Base-by-base conservation (phyloP, 495 filamentous ascomycete species). In the Neurospora hispaniola region DNA sequence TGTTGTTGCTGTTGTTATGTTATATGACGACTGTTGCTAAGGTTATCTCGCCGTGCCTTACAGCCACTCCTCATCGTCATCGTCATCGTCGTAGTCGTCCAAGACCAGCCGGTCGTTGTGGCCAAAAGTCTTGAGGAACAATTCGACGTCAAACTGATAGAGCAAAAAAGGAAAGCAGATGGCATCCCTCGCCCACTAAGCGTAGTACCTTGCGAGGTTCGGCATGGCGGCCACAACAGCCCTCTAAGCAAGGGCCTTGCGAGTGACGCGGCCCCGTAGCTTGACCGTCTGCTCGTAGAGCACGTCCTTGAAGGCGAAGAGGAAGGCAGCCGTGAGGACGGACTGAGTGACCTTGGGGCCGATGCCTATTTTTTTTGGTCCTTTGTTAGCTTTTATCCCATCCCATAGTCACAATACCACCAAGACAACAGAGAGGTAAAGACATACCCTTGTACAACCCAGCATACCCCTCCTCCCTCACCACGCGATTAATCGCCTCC, bases 231-330 rank as follows among this genome's bases (percentile, higher is more conserved):
- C 40, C 40, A 41, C 40, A 20, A 27, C 46, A 59, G 54, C 54
- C 54, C 54, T 35, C 54, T 66, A 66, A 70, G 80, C 78, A 71
- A 85, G 23, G 10, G 80, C 83, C 75, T 80, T 85, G 71, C 78
- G 82, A 16, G 85, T 78, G 40, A 84, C 72, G 23, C 79, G 73
- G 62, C 81, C 76, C 54, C 87, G 78, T 18, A 89, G 79, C 70
- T 79, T 79, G 70, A 89, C 79, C 0, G 84, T 87, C 78, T 87
- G 82, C 78, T 85, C 86, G 77, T 89, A 89, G 20, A 89, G 82
- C 54, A 85, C 93, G 82, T 99, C 96, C 86, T 99, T 99, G 83
- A 99, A 98, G 16, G 94, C 95, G 79, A 99, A 99, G 71, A 99
- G 85, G 81, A 97, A 96, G 23, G 96, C 96, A 23, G 96, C 96